phyloP scores from a whole-genome alignment of 2,329 filamentous ascomycete species.

The Botrytis cinerea region DNA sequence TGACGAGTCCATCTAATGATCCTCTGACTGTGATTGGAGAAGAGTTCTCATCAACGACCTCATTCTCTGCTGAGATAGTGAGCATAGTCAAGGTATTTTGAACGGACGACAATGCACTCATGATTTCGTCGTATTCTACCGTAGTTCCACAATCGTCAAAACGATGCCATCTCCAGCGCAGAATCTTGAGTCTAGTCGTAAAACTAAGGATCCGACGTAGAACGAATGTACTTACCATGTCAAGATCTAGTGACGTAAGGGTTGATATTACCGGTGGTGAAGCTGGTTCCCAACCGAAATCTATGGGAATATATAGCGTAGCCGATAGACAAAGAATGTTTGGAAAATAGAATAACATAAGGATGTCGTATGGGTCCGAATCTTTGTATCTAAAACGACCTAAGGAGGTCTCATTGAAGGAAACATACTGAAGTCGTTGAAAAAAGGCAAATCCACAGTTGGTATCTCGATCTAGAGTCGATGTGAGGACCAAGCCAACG shows the following conservation, averaged over 20 bases:
- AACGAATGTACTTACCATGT: neutral
- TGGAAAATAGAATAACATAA: neutral
- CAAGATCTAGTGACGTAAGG: neutral
- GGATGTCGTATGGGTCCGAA: no score
- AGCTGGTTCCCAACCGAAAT: neutral
- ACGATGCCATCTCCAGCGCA: neutral
- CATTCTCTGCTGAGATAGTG: neutral
- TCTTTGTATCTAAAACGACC: no score
- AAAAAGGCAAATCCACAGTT: neutral
- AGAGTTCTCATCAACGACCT: neutral
- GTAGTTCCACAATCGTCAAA: neutral
- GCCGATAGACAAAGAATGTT: neutral
- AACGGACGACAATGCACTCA: neutral
- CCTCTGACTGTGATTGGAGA: neutral
- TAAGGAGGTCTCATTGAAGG: neutral
- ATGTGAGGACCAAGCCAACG: neutral
- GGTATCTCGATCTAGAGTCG: neutral
- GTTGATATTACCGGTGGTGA: neutral
- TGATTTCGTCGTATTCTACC: neutral
- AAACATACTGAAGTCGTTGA: neutral
- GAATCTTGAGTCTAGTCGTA: neutral
- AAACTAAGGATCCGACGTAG: neutral
- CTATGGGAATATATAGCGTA: neutral
- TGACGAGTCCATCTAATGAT: neutral
- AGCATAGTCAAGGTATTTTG: neutral